phyloP scores from a whole-genome alignment of 148 eudicot genomes.

The Heliosperma pusillum region DNA sequence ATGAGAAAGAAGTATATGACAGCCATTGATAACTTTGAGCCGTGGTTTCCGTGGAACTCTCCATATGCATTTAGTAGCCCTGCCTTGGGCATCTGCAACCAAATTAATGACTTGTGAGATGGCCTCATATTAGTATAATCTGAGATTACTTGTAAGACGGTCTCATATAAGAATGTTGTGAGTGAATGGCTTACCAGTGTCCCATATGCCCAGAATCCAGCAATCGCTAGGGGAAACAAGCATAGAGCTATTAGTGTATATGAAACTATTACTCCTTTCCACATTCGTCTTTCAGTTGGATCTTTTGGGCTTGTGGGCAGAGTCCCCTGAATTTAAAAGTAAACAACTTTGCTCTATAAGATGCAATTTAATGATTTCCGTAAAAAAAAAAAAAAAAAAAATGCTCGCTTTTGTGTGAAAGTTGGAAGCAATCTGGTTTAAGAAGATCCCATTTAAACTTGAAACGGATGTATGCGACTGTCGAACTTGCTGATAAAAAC shows the following conservation, averaged over 20 bases:
- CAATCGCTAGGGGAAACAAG: conserved; percentile 52
- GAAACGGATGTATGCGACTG: too few relatives aligned
- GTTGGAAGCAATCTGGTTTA: too few relatives aligned
- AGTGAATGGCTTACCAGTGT: conserved; percentile 30
- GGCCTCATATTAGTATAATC: not conserved
- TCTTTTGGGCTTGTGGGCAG: conserved; percentile 38
- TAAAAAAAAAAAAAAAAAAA: too few relatives aligned
- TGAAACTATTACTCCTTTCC: conserved; percentile 47
- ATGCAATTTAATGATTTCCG: not conserved
- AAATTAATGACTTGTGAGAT: not conserved
- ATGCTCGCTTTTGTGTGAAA: too few relatives aligned
- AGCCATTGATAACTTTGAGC: conserved; percentile 30
- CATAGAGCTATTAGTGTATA: conserved; percentile 42
- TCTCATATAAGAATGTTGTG: too few relatives aligned
- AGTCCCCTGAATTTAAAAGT: conserved; percentile 45
- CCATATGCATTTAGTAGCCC: conserved; percentile 14
- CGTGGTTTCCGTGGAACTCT: conserved; percentile 20
- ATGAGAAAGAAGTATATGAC: conserved; percentile 36
- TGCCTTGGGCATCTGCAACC: conserved; percentile 17
- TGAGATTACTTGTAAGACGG: not conserved
- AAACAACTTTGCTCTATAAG: not conserved
- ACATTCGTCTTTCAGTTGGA: conserved; percentile 43
- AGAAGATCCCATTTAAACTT: too few relatives aligned
- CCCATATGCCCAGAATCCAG: conserved; percentile 66
- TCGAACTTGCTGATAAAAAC: too few relatives aligned